Conservation (phyloP, 768 basidiomycete species). For the Pulveroboletus sp. region DNA sequence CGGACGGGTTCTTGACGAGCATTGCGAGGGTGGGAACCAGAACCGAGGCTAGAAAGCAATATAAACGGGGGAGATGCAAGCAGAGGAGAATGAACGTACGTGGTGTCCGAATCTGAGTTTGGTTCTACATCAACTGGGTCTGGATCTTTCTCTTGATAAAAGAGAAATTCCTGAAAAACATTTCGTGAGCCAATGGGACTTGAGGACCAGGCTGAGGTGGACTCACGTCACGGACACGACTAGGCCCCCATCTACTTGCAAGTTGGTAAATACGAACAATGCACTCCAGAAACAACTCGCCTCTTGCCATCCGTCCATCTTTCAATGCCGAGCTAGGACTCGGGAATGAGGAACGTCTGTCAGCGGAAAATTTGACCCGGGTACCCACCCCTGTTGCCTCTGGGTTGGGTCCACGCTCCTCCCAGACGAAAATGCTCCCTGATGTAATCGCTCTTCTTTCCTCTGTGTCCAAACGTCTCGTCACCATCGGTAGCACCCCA, state of each 20-base stretch:
- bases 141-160: constrained; percentile 64
- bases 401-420: constrained; percentile 66
- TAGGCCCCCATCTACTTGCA: constrained; percentile 63
- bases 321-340: constrained; percentile 62
- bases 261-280: neutral
- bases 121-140: constrained; percentile 47
- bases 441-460: constrained; percentile 67
- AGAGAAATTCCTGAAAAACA: constrained; percentile 61
- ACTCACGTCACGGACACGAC: constrained; percentile 70
- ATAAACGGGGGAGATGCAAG: constrained; percentile 1
- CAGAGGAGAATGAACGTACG: constrained; percentile 34
- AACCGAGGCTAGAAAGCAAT: constrained; percentile 24
- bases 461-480: constrained; percentile 69
- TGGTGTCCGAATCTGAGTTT: constrained; percentile 48
- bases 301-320: constrained; percentile 76
- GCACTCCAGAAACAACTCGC: constrained; percentile 8
- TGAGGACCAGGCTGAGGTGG: neutral
- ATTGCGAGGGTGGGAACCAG: constrained; percentile 26
- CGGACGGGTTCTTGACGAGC: constrained; percentile 30
- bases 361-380: constrained; percentile 2
- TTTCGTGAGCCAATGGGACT: constrained; percentile 7
- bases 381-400: constrained; percentile 61
- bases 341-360: constrained; percentile 10
- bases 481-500: constrained; percentile 58
- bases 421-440: constrained; percentile 80